These are phyloP conservation scores for Suillus variegatus DNA, from an alignment of 768 basidiomycete genomes.

Conservation along the genomic window DNA sequence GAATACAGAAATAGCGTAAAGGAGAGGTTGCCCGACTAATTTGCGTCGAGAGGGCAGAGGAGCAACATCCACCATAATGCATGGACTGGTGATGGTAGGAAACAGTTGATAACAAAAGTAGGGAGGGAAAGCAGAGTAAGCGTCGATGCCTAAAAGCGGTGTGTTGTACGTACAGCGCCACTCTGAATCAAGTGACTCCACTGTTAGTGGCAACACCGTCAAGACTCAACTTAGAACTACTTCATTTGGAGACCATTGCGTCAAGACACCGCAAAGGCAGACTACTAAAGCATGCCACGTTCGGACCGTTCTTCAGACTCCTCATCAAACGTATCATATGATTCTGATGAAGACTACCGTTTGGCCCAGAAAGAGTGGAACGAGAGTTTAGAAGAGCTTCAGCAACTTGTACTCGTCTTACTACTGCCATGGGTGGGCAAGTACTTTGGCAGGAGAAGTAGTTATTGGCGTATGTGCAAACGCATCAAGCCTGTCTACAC, in stretches of 20 bases:
- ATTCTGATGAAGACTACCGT: conserved; percentile 67
- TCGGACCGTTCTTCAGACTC: conserved; percentile 66
- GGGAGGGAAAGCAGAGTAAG: conserved; percentile 9
- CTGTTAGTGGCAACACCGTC: not conserved
- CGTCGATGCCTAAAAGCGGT: conserved; percentile 10
- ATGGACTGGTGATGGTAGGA: conserved; percentile 24
- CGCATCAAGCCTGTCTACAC: conserved; percentile 11
- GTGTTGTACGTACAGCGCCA: conserved; percentile 21
- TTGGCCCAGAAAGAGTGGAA: conserved; percentile 92
- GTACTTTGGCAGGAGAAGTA: conserved; percentile 84
- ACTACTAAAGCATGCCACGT: conserved; percentile 49
- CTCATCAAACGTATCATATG: conserved; percentile 49
- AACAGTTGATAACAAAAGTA: conserved; percentile 14
- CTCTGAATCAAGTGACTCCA: conserved; percentile 3
- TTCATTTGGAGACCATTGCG: conserved; percentile 1
- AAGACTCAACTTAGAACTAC: not conserved
- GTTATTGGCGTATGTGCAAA: conserved; percentile 72
- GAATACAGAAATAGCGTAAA: conserved; percentile 80
- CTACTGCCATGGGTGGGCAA: conserved; percentile 87
- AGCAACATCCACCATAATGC: conserved; percentile 52
- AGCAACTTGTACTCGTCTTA: conserved; percentile 77
- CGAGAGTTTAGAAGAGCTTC: conserved; percentile 83
- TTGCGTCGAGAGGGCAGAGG: conserved; percentile 38
- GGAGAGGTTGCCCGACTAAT: conserved; percentile 76
- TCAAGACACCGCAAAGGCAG: conserved; percentile 7